Conservation (phyloP, 2,329 filamentous ascomycete species). For the Microcyclosporella mali region DNA sequence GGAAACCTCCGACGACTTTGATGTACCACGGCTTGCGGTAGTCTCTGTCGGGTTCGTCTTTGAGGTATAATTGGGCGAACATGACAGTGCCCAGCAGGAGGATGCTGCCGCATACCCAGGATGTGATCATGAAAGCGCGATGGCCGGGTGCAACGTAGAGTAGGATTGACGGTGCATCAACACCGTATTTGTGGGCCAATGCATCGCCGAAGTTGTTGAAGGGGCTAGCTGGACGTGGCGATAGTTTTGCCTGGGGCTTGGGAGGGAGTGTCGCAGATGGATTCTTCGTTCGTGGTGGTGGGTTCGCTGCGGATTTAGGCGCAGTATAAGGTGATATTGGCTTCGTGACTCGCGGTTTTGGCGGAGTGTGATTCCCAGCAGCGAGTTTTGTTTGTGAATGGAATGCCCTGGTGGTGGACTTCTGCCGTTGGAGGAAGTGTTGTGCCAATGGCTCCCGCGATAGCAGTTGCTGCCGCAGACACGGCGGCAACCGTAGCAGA, state of each 20-base stretch:
- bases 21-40: slow-evolving; percentile 5
- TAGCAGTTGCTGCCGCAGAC: slow-evolving; percentile 17
- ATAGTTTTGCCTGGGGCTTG: too few species aligned
- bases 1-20: slow-evolving; percentile 9
- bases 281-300: too few species aligned
- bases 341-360: not conserved
- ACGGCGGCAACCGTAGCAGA: slow-evolving; percentile 19
- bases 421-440: not conserved
- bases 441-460: not conserved
- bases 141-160: slow-evolving; percentile 24
- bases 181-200: too few species aligned
- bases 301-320: not conserved
- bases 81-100: slow-evolving; percentile 15
- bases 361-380: not conserved
- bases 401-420: not conserved
- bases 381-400: not conserved
- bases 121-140: slow-evolving; percentile 17
- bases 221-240: too few species aligned
- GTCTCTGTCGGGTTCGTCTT: slow-evolving; percentile 9
- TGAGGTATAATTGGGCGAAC: slow-evolving; percentile 12
- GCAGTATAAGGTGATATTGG: not conserved
- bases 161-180: slow-evolving; percentile 8
- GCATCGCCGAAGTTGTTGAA: too few species aligned
- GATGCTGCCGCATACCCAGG: slow-evolving; percentile 13
- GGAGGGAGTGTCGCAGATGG: too few species aligned